Evolutionary conservation across 2,329 filamentous ascomycete species (phyloP).

Genomic region (Cryphonectria carpinicola): DNA sequence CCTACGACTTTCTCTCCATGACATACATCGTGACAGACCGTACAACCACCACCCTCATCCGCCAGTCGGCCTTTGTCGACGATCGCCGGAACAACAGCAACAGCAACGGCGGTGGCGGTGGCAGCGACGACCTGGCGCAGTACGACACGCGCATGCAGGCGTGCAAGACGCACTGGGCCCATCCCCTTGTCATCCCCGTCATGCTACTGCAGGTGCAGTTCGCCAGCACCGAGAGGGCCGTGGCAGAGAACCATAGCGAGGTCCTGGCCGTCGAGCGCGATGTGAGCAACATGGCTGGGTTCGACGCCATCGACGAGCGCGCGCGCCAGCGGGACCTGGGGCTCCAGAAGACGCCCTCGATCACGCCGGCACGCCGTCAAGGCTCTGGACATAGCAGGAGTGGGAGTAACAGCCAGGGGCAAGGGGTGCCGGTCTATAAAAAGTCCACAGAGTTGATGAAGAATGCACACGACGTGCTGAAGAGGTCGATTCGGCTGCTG

Average conservation of each 20-base stretch:
- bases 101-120: not conserved
- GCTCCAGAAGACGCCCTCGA: conserved; percentile 32
- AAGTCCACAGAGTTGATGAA: conserved; percentile 54
- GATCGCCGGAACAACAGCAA: conserved; percentile 42
- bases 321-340: conserved; percentile 27
- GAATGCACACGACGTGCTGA: conserved; percentile 50
- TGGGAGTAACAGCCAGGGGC: conserved; percentile 26
- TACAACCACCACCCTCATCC: conserved; percentile 46
- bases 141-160: conserved; percentile 51
- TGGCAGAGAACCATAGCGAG: conserved; percentile 48
- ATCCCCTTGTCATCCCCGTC: conserved; percentile 50
- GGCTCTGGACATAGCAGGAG: not conserved
- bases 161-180: conserved; percentile 49
- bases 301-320: conserved; percentile 36
- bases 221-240: conserved; percentile 48
- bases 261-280: conserved; percentile 47
- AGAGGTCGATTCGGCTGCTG: conserved; percentile 49
- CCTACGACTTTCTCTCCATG: conserved; percentile 53
- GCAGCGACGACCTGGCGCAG: conserved; percentile 46
- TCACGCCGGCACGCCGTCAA: not conserved
- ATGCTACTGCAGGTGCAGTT: conserved; percentile 52
- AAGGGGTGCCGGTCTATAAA: conserved; percentile 41
- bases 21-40: conserved; percentile 46
- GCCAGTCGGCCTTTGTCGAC: conserved; percentile 45
- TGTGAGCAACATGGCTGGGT: conserved; percentile 48